Conservation (phyloP, 192 early-diverging fungal genomes). For the Obelidium mucronatum region DNA sequence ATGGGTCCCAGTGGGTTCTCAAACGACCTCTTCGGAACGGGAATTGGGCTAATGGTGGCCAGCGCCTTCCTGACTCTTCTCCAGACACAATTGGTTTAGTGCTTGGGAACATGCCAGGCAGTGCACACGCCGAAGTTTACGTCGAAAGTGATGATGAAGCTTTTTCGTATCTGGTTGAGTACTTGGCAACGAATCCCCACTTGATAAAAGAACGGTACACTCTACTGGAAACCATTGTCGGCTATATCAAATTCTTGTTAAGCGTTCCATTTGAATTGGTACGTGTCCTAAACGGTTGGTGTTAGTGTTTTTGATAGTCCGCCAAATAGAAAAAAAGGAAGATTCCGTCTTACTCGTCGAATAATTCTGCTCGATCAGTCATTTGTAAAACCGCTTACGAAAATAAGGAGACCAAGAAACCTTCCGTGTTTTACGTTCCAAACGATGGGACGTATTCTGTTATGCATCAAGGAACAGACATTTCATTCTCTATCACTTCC, state of each 20-base stretch:
- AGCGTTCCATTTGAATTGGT: too few species aligned
- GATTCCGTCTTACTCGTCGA: background rate
- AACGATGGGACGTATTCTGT: background rate
- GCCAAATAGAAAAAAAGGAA: background rate
- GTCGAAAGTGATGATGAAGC: constrained; percentile 17
- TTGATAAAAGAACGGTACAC: background rate
- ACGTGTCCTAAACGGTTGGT: too few species aligned
- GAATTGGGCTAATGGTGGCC: constrained; percentile 2
- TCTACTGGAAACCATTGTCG: too few species aligned
- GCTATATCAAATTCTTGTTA: too few species aligned
- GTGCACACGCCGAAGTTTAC: background rate
- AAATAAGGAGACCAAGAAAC: background rate
- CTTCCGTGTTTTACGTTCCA: constrained; percentile 25
- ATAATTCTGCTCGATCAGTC: background rate
- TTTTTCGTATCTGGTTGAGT: constrained; percentile 20
- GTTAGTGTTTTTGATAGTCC: background rate
- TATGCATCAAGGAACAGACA: background rate
- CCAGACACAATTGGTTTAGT: background rate
- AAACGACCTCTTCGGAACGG: constrained; percentile 1
- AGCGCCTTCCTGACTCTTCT: background rate
- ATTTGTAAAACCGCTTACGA: background rate
- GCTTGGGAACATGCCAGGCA: background rate
- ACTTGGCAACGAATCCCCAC: constrained; percentile 14
- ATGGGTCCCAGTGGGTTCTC: background rate
- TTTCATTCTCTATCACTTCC: background rate